A percentile compares a stretch with the other conserved stretches of the same genome.
These are phyloP conservation scores for Telfairia occidentalis DNA, from an alignment of 331 rosid species.

Conservation along the genomic window DNA sequence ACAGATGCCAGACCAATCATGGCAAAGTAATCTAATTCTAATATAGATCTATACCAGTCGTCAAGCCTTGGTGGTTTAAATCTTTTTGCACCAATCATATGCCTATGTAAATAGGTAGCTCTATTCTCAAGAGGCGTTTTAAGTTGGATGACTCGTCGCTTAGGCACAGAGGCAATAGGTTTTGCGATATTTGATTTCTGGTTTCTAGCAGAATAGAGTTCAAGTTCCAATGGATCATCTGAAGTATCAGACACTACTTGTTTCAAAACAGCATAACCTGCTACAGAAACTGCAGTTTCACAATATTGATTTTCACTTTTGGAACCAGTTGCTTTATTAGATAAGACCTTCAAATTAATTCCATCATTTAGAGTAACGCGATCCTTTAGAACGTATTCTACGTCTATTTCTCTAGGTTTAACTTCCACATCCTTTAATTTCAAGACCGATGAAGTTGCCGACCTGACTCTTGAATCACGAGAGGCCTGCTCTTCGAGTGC, in stretches of 20 bases:
- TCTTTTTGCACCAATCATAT: conserved; percentile 51
- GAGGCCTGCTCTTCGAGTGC: conserved; percentile 29
- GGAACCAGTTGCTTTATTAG: conserved; percentile 26
- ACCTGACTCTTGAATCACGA: conserved; percentile 26
- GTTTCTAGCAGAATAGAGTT: conserved; percentile 39
- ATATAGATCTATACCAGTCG: conserved; percentile 82
- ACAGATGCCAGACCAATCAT: conserved; percentile 51
- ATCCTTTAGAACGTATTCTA: conserved; percentile 18
- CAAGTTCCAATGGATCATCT: conserved; percentile 46
- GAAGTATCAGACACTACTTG: conserved; percentile 31
- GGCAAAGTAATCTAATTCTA: conserved; percentile 68
- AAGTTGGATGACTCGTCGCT: conserved; percentile 82
- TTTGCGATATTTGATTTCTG: conserved; percentile 41
- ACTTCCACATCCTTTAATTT: conserved; percentile 29
- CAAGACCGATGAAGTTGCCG: conserved; percentile 15
- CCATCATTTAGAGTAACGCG: conserved; percentile 17
- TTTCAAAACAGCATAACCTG: conserved; percentile 25
- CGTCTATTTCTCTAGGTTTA: conserved; percentile 26
- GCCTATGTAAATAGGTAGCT: conserved; percentile 32
- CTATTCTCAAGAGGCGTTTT: conserved; percentile 42
- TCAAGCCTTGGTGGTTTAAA: conserved; percentile 74
- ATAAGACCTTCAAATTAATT: conserved; percentile 26
- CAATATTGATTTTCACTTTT: conserved; percentile 24
- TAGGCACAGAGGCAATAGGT: conserved; percentile 36
- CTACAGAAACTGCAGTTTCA: conserved; percentile 24